Percentiles rank a stretch among this genome's conserved stretches.
phyloP scores from a whole-genome alignment of 2,329 filamentous ascomycete genomes.

The Hypoxylon sp. region DNA sequence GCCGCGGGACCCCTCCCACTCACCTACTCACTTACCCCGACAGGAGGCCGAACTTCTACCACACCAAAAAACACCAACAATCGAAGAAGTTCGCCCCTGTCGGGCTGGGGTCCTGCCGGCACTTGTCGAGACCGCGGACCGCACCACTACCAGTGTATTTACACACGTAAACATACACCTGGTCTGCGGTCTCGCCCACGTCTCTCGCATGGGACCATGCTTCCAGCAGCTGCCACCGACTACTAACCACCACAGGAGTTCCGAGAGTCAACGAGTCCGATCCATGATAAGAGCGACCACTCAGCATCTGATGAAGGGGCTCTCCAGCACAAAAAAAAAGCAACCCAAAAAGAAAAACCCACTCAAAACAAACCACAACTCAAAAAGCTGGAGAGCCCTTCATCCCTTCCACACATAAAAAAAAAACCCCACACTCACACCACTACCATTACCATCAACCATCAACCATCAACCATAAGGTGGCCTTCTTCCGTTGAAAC shows the following conservation, averaged over 20 bases:
- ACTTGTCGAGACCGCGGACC: background rate
- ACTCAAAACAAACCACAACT: constrained; percentile 2
- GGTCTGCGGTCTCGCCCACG: background rate
- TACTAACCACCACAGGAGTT: background rate
- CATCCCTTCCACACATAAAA: background rate
- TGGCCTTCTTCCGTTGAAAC: no score
- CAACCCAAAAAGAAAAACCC: background rate
- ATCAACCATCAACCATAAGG: no score
- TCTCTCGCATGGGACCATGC: background rate
- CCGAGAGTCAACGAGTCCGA: background rate
- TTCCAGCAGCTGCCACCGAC: background rate
- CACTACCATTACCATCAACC: background rate
- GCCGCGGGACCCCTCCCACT: background rate
- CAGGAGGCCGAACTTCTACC: background rate
- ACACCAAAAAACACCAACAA: background rate
- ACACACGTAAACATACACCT: background rate
- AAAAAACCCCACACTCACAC: background rate
- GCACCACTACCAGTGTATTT: background rate
- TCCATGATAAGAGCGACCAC: background rate
- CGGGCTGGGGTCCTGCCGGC: background rate
- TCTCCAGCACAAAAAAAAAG: background rate
- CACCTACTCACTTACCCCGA: background rate
- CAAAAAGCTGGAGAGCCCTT: background rate
- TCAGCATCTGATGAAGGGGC: background rate
- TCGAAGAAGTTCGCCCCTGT: background rate